These are phyloP conservation scores for Trebouxia sp. DNA, from an alignment of 139 green algal genomes.

Conservation along the genomic window DNA sequence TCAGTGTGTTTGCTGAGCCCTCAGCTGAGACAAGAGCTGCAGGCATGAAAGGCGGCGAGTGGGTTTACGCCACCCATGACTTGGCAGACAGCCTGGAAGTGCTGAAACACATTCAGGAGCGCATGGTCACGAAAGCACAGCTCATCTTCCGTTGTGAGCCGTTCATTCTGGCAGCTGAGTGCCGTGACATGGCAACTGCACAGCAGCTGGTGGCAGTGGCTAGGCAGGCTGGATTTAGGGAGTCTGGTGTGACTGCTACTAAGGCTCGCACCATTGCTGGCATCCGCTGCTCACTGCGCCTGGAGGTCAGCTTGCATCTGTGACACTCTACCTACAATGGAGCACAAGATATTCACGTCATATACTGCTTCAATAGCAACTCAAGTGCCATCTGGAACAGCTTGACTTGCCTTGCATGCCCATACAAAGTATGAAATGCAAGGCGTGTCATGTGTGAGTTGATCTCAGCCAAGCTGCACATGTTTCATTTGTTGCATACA, in stretches of 20 bases:
- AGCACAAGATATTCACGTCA: no score
- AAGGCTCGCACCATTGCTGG: constrained; percentile 51
- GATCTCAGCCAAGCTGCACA: neutral
- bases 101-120: constrained; percentile 30
- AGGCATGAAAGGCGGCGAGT: constrained; percentile 68
- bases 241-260: constrained; percentile 64
- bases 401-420: no score
- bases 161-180: constrained; percentile 79
- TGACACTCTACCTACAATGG: neutral
- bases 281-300: constrained; percentile 66
- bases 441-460: no score
- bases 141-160: constrained; percentile 78
- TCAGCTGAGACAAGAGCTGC: constrained; percentile 29
- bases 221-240: constrained; percentile 63
- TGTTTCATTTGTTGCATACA: neutral
- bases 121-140: neutral
- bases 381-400: no score
- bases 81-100: constrained; percentile 44
- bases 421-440: no score
- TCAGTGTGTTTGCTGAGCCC: constrained; percentile 65
- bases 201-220: constrained; percentile 54
- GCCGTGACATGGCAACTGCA: constrained; percentile 36
- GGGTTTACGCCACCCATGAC: constrained; percentile 70
- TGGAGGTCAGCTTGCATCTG: constrained; percentile 51
- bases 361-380: no score